A percentile compares a stretch with the other conserved stretches of the same genome.
These are phyloP conservation scores for Saccharum hybrid DNA, from an alignment of 202 grass and related monocot species.

Conservation along the genomic window DNA sequence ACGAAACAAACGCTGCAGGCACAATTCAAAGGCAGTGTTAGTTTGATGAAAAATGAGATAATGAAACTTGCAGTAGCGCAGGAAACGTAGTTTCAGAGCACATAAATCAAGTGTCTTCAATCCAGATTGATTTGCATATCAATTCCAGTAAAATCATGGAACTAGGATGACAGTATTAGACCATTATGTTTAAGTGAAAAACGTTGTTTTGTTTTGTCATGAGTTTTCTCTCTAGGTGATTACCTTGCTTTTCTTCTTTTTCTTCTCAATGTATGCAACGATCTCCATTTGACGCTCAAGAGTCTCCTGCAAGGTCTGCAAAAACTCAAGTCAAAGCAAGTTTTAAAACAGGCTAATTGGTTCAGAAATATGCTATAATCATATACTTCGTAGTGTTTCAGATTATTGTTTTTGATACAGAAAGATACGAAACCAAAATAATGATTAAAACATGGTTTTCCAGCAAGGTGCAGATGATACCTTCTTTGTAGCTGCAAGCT, in stretches of 20 bases:
- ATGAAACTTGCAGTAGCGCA: not conserved
- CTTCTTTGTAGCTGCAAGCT: conserved; percentile 89
- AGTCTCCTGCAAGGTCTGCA: conserved; percentile 82
- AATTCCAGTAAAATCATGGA: not conserved
- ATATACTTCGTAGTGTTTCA: not conserved
- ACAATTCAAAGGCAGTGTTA: conserved; percentile 38
- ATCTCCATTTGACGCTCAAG: conserved; percentile 70
- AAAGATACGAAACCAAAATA: not conserved
- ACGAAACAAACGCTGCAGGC: conserved; percentile 59
- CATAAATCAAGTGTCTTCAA: not conserved
- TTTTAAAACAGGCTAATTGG: conserved; percentile 1
- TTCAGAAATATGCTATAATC: not conserved
- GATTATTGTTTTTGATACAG: not conserved
- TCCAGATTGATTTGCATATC: not conserved
- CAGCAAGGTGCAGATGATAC: conserved; percentile 41
- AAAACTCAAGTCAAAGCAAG: not conserved
- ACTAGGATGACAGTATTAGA: not conserved
- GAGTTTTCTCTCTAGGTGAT: conserved; percentile 3
- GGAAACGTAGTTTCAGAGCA: not conserved
- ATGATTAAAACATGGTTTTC: conserved; percentile 17
- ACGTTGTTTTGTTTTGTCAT: not conserved
- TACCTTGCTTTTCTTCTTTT: conserved; percentile 87
- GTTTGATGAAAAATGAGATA: conserved; percentile 9
- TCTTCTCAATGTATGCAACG: conserved; percentile 87
- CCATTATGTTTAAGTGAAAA: conserved; percentile 2